Evolutionary conservation across 2,329 filamentous ascomycete genomes (phyloP).

Genomic region (Aureobasidium sp.): DNA sequence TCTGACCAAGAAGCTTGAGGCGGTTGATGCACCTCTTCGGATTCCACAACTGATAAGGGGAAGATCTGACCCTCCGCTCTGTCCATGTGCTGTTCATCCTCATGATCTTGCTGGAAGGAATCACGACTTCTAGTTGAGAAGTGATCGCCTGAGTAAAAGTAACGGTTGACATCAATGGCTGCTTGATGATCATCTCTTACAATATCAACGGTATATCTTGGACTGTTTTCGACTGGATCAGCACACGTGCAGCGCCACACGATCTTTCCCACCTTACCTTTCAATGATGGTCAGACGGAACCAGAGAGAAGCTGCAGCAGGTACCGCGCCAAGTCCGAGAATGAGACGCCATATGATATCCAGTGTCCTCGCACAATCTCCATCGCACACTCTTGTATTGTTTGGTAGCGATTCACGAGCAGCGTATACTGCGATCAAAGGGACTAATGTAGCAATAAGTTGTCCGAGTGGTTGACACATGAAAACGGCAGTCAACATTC

Average conservation of each 20-base stretch:
- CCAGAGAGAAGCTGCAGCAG: conserved; percentile 31
- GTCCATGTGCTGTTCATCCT: not conserved
- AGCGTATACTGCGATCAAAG: not conserved
- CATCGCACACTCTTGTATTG: not conserved
- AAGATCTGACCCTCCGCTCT: not conserved
- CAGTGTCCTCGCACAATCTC: conserved; percentile 15
- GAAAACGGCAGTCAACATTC: conserved; percentile 38
- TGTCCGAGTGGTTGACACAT: conserved; percentile 38
- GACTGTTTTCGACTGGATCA: conserved; percentile 15
- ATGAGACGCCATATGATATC: conserved; percentile 36
- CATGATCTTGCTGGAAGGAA: not conserved
- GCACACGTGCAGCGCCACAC: not conserved
- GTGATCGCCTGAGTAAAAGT: conserved; percentile 22
- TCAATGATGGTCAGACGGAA: conserved; percentile 38
- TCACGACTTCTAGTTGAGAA: conserved; percentile 25
- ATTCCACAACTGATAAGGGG: not conserved
- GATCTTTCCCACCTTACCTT: not conserved
- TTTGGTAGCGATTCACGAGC: not conserved
- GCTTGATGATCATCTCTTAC: conserved; percentile 28
- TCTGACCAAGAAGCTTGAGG: not conserved
- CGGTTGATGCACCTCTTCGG: not conserved
- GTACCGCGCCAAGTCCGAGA: conserved; percentile 34
- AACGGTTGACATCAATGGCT: conserved; percentile 19
- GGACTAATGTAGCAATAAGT: conserved; percentile 20
- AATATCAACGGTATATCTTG: conserved; percentile 35